Evolutionary conservation across 2,329 filamentous ascomycete species (phyloP).

Genomic region (Chaetomium sp.): DNA sequence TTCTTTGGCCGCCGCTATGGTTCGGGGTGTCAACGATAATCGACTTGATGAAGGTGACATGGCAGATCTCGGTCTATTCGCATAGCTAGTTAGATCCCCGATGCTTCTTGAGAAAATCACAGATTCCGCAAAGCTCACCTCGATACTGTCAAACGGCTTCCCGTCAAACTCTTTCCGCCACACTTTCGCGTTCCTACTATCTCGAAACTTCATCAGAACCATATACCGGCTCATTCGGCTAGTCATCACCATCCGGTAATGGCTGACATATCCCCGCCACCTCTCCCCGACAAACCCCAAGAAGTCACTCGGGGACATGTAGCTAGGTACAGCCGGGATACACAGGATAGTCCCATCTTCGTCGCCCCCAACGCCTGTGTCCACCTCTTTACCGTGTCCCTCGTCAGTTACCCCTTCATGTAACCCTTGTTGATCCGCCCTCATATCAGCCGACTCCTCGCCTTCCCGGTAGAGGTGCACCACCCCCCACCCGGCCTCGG

Average conservation of each 20-base stretch:
- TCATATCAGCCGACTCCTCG: constrained; percentile 49
- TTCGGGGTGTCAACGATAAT: constrained; percentile 72
- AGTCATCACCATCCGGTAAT: constrained; percentile 92
- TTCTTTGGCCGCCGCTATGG: constrained; percentile 34
- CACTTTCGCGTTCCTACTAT: constrained; percentile 62
- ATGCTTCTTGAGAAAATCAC: background rate
- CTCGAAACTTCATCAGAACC: constrained; percentile 89
- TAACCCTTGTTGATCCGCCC: background rate
- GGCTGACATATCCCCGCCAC: constrained; percentile 79
- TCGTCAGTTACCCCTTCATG: constrained; percentile 17
- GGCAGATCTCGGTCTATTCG: constrained; percentile 76
- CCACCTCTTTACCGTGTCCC: constrained; percentile 15
- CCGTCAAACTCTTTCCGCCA: constrained; percentile 90
- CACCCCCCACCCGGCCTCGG: constrained; percentile 82
- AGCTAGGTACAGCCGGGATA: constrained; percentile 89
- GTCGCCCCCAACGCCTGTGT: constrained; percentile 21
- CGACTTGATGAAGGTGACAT: constrained; percentile 89
- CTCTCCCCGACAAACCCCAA: constrained; percentile 85
- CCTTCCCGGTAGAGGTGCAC: constrained; percentile 89
- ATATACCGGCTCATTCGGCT: constrained; percentile 85
- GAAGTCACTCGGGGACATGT: constrained; percentile 85
- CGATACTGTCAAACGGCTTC: constrained; percentile 85
- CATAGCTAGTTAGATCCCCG: background rate
- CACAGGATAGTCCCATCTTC: constrained; percentile 67
- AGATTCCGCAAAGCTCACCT: constrained; percentile 45